These are phyloP conservation scores for Sistotremastrum suecicum DNA, from an alignment of 768 basidiomycete genomes.

Conservation along the genomic window DNA sequence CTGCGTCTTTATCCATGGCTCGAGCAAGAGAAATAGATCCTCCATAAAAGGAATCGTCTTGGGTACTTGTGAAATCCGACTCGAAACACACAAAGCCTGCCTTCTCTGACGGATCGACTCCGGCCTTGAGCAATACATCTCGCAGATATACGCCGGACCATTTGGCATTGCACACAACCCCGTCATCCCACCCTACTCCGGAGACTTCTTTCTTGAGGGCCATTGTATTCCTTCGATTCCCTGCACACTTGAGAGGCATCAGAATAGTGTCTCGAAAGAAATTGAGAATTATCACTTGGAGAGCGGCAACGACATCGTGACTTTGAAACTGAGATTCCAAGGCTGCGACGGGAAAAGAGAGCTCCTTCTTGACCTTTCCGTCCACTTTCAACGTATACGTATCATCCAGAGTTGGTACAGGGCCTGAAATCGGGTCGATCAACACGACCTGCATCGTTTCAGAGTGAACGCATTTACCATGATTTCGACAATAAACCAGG, in stretches of 20 bases:
- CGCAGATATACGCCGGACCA: slow-evolving; percentile 52
- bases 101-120: slow-evolving; percentile 14
- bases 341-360: slow-evolving; percentile 13
- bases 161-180: slow-evolving; percentile 52
- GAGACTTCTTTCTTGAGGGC: slow-evolving; percentile 29
- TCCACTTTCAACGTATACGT: slow-evolving; percentile 16
- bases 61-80: slow-evolving; percentile 43
- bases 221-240: slow-evolving; percentile 57
- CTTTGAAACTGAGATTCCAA: slow-evolving; percentile 9
- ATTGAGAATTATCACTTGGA: slow-evolving; percentile 30
- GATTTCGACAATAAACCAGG: slow-evolving; percentile 60
- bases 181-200: slow-evolving; percentile 52
- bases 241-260: slow-evolving; percentile 36
- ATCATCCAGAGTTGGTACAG: slow-evolving; percentile 12
- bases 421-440: slow-evolving; percentile 14
- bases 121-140: slow-evolving; percentile 35
- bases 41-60: slow-evolving; percentile 50
- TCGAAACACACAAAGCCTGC: slow-evolving; percentile 44
- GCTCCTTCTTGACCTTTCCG: slow-evolving; percentile 9
- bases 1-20: slow-evolving; percentile 30
- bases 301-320: slow-evolving; percentile 31
- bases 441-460: slow-evolving; percentile 18
- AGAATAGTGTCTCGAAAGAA: slow-evolving; percentile 1
- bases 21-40: slow-evolving; percentile 44
- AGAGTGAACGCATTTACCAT: slow-evolving; percentile 34